Evolutionary conservation across 345 rosid species (phyloP).

Genomic region (Eucalyptus camaldulensis): DNA sequence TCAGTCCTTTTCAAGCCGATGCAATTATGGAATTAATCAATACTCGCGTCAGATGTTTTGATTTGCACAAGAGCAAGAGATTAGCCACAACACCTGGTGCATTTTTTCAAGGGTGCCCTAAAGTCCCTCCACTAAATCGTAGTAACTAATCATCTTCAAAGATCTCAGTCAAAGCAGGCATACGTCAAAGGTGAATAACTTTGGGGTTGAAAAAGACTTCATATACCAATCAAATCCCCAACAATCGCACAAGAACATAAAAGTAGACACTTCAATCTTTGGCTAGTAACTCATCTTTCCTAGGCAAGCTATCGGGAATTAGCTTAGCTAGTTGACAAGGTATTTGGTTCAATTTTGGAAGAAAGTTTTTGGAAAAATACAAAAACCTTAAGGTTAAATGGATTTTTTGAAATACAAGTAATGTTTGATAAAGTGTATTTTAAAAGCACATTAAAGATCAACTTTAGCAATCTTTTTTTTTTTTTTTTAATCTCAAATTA

Average conservation of each 20-base stretch:
- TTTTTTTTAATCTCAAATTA: too few relatives aligned
- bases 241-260: not conserved
- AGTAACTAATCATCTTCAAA: not conserved
- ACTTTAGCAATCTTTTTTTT: too few relatives aligned
- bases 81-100: too few relatives aligned
- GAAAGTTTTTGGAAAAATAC: too few relatives aligned
- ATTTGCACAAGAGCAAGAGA: not conserved
- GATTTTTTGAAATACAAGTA: too few relatives aligned
- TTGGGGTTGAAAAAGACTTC: not conserved
- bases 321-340: not conserved
- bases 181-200: not conserved
- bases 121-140: not conserved
- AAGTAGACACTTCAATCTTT: not conserved
- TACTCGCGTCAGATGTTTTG: not conserved
- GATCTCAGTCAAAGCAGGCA: not conserved
- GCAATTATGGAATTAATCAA: not conserved
- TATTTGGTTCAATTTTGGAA: too few relatives aligned
- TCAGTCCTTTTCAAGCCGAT: not conserved
- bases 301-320: not conserved
- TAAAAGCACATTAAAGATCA: too few relatives aligned
- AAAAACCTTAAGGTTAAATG: too few relatives aligned
- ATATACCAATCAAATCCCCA: not conserved
- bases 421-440: too few relatives aligned
- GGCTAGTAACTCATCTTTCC: not conserved
- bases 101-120: not conserved